Conservation (phyloP, 2,329 filamentous ascomycete genomes). For the Fusarium proliferatum region DNA sequence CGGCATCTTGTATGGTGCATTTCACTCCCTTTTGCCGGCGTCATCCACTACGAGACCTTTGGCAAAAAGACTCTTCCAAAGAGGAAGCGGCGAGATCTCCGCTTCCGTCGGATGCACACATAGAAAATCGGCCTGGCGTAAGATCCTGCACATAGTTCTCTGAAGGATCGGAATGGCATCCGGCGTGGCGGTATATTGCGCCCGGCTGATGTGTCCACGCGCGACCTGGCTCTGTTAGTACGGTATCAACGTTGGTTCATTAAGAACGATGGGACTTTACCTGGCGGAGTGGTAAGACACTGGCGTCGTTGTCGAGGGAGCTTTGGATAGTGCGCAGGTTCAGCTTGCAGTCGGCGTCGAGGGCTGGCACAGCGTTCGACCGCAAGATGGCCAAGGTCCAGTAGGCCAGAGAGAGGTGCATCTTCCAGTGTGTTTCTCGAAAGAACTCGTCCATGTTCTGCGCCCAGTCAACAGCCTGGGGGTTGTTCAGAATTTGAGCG, state of each 20-base stretch:
- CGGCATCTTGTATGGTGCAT: too few relatives aligned
- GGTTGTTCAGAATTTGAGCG: neutral
- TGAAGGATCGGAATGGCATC: too few relatives aligned
- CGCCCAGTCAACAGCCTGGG: neutral
- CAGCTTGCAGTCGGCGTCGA: slow-evolving; percentile 9
- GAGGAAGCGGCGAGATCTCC: fast-evolving
- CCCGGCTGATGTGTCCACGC: too few relatives aligned
- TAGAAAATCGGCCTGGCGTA: slow-evolving; percentile 10
- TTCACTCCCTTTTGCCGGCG: slow-evolving; percentile 29
- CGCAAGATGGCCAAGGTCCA: slow-evolving; percentile 25
- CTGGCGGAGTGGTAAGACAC: neutral
- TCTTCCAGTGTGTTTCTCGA: neutral
- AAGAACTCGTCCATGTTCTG: neutral
- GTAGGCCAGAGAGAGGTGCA: slow-evolving; percentile 24
- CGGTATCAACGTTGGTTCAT: neutral
- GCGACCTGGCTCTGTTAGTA: neutral
- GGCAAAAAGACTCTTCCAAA: neutral
- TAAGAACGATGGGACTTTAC: neutral
- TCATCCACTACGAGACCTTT: slow-evolving; percentile 38
- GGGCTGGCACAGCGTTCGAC: neutral
- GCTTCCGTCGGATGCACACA: slow-evolving; percentile 19
- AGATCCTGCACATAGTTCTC: neutral
- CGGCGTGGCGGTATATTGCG: too few relatives aligned
- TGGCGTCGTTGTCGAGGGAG: neutral
- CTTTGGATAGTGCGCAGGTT: neutral